Evolutionary conservation across 495 filamentous ascomycete genomes (phyloP).

Genomic region (Aspergillus sclerotioniger): DNA sequence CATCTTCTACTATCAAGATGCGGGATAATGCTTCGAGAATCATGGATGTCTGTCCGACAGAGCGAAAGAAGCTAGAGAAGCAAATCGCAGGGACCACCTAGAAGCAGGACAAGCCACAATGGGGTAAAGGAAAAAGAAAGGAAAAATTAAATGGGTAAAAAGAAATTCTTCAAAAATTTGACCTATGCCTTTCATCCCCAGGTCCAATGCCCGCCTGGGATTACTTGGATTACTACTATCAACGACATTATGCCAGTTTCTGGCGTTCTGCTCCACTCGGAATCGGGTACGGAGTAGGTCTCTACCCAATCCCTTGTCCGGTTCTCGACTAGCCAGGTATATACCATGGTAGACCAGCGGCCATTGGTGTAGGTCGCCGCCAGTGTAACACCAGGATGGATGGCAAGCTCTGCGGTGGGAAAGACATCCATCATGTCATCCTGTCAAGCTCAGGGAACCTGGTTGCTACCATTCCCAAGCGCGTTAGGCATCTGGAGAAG

Average conservation of each 20-base stretch:
- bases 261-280: slow-evolving; percentile 6
- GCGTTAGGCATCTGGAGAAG: slow-evolving; percentile 19
- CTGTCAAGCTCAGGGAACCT: slow-evolving; percentile 9
- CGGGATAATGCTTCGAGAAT: slow-evolving; percentile 12
- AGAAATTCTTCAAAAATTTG: slow-evolving; percentile 6
- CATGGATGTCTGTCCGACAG: slow-evolving; percentile 15
- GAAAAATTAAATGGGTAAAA: background rate
- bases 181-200: slow-evolving; percentile 6
- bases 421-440: slow-evolving; percentile 10
- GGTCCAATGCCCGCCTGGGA: background rate
- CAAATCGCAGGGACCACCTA: too few species aligned
- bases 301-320: background rate
- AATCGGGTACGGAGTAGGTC: slow-evolving; percentile 2
- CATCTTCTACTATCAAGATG: slow-evolving; percentile 9
- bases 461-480: slow-evolving; percentile 13
- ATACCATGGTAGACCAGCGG: background rate
- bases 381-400: slow-evolving; percentile 18
- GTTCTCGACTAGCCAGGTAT: background rate
- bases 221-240: background rate
- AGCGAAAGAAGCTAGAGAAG: slow-evolving; percentile 3
- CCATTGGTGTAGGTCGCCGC: slow-evolving; percentile 6
- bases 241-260: background rate
- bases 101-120: slow-evolving; percentile 10
- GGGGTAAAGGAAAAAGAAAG: slow-evolving; percentile 6
- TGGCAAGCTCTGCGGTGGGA: slow-evolving; percentile 4